Evolutionary conservation across 805 yeast genomes (phyloP).

Genomic region (Candida mattraensis): DNA sequence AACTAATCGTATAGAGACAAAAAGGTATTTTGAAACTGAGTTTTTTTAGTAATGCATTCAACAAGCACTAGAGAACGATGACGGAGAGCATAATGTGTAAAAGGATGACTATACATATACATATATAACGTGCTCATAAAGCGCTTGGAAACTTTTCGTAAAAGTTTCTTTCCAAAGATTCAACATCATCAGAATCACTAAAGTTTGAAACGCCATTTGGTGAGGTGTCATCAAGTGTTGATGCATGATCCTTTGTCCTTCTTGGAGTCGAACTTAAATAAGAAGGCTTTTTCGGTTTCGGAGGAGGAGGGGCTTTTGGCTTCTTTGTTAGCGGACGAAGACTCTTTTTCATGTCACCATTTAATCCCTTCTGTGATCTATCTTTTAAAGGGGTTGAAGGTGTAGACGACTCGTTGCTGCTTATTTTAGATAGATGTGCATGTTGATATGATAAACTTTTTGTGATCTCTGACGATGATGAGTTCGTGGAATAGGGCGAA

Average conservation of each 20-base stretch:
- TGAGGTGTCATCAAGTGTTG: too few species aligned
- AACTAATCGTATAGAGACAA: too few species aligned
- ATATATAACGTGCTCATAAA: constrained; percentile 38
- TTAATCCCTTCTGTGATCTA: constrained; percentile 2
- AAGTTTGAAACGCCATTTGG: constrained; percentile 8
- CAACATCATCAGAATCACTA: constrained; percentile 43
- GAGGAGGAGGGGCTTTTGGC: constrained; percentile 44
- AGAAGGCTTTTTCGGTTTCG: constrained; percentile 65
- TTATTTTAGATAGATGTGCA: constrained; percentile 11
- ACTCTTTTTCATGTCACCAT: constrained; percentile 2
- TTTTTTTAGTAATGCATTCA: too few species aligned
- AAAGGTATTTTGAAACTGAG: too few species aligned
- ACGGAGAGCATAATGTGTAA: too few species aligned
- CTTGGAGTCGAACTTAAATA: constrained; percentile 43
- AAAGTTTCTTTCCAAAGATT: constrained; percentile 58
- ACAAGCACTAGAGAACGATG: too few species aligned
- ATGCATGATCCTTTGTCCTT: too few species aligned
- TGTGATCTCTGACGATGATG: constrained; percentile 11
- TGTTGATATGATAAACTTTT: constrained; percentile 9
- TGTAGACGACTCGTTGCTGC: constrained; percentile 12
- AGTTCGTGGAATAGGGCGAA: constrained; percentile 12
- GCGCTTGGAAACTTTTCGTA: constrained; percentile 62
- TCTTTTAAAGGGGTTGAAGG: constrained; percentile 9
- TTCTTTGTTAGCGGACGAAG: constrained; percentile 11
- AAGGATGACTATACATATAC: constrained; percentile 3